Percentiles rank a stretch among this genome's conserved stretches.
Evolutionary conservation across 1,284 basidiomycete species (phyloP).

Genomic region (Microbotryum saponariae): DNA sequence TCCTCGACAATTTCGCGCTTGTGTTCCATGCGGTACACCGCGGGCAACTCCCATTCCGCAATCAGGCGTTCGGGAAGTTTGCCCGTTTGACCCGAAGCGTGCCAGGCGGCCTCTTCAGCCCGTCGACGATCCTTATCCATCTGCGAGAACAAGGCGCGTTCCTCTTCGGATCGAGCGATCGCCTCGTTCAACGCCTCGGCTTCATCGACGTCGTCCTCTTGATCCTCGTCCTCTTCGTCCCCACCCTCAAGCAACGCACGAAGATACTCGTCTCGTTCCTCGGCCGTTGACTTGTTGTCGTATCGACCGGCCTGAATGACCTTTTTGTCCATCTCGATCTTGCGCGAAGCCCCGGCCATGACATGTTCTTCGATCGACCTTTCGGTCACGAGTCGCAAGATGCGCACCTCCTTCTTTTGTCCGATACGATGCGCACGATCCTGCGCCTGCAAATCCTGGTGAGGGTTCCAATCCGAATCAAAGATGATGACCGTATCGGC

Average conservation of each 20-base stretch:
- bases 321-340: conserved; percentile 98
- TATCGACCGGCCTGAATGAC: conserved; percentile 94
- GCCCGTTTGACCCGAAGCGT: conserved; percentile 55
- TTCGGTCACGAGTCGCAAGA: conserved; percentile 93
- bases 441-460: conserved; percentile 77
- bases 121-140: conserved; percentile 79
- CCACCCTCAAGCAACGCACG: conserved; percentile 54
- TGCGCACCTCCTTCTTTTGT: conserved; percentile 95
- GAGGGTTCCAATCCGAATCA: conserved; percentile 67
- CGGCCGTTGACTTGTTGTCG: conserved; percentile 96
- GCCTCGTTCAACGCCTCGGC: conserved; percentile 87
- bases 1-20: conserved; percentile 52
- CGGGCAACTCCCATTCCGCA: conserved; percentile 80
- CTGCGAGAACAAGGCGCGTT: conserved; percentile 66
- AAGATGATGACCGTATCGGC: conserved; percentile 99
- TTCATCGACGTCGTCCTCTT: conserved; percentile 91
- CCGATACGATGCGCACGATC: conserved; percentile 82
- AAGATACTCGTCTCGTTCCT: conserved; percentile 91
- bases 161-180: conserved; percentile 76
- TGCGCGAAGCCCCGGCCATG: conserved; percentile 76
- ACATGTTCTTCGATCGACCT: conserved; percentile 92
- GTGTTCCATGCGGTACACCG: conserved; percentile 76
- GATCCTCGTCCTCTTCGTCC: conserved; percentile 67
- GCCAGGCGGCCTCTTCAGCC: conserved; percentile 64
- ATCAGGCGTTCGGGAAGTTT: conserved; percentile 63